These are phyloP conservation scores for Pharus latifolius DNA, from an alignment of 176 grass and related monocot genomes.

Conservation along the genomic window DNA sequence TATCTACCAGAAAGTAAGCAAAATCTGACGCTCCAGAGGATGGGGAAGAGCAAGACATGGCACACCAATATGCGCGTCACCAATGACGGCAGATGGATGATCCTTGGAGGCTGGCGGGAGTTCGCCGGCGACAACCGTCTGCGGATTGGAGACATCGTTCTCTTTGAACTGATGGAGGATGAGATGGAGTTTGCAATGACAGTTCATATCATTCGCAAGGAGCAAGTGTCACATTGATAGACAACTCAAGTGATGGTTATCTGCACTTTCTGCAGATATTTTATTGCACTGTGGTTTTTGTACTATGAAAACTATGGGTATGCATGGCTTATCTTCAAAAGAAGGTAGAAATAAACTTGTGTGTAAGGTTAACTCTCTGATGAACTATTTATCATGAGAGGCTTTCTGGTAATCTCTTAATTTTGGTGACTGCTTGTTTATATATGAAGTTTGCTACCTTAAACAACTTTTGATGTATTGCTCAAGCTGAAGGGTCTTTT, in stretches of 20 bases:
- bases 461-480: too few species aligned
- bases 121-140: slow-evolving; percentile 32
- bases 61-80: neutral
- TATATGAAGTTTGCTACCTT: too few species aligned
- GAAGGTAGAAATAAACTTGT: too few species aligned
- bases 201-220: slow-evolving; percentile 19
- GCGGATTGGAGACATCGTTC: slow-evolving; percentile 26
- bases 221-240: neutral
- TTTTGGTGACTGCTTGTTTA: too few species aligned
- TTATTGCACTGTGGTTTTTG: neutral
- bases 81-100: neutral
- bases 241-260: neutral
- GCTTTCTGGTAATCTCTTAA: too few species aligned
- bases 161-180: slow-evolving; percentile 32
- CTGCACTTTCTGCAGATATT: neutral
- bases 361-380: too few species aligned
- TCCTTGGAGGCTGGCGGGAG: neutral
- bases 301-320: too few species aligned
- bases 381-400: too few species aligned
- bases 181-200: neutral
- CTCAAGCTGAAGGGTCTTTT: too few species aligned
- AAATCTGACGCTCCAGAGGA: neutral
- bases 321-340: too few species aligned
- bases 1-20: neutral
- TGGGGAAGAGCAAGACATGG: neutral